Conservation (phyloP, 2,329 filamentous ascomycete genomes). For the Aspergillus uvarum region DNA sequence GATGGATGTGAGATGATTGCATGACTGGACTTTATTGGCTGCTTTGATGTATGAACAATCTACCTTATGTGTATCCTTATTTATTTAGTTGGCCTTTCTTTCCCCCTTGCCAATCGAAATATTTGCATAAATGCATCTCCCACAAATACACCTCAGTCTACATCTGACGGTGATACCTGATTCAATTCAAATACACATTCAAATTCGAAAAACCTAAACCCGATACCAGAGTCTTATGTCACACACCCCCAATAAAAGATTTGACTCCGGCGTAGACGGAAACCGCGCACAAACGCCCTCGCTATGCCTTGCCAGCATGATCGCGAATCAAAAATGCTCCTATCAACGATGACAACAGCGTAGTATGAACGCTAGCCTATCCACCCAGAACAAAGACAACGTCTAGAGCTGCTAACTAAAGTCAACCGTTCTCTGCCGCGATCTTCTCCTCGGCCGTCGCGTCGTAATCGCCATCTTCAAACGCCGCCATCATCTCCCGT, state of each 20-base stretch:
- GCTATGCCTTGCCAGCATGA: neutral
- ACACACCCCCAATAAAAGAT: neutral
- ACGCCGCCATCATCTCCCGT: conserved; percentile 60
- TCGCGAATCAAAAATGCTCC: neutral
- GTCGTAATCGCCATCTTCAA: conserved; percentile 48
- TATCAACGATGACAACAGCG: neutral
- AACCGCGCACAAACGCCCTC: neutral
- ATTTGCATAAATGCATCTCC: too few species aligned
- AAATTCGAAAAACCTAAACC: neutral
- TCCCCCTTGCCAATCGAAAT: too few species aligned
- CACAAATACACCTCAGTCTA: too few species aligned
- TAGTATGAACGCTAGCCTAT: neutral
- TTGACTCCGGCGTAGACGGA: neutral
- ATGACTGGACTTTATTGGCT: neutral
- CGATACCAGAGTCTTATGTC: neutral
- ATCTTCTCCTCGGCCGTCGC: conserved; percentile 36
- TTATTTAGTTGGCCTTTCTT: neutral
- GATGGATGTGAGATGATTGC: neutral
- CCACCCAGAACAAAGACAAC: neutral
- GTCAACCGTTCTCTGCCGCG: conserved; percentile 33
- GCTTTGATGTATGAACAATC: neutral
- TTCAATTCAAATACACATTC: neutral
- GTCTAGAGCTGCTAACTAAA: neutral
- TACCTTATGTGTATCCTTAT: neutral
- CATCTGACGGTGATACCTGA: neutral